These are phyloP conservation scores for Trichophyton mentagrophytes DNA, from an alignment of 2,329 filamentous ascomycete genomes.

Conservation along the genomic window DNA sequence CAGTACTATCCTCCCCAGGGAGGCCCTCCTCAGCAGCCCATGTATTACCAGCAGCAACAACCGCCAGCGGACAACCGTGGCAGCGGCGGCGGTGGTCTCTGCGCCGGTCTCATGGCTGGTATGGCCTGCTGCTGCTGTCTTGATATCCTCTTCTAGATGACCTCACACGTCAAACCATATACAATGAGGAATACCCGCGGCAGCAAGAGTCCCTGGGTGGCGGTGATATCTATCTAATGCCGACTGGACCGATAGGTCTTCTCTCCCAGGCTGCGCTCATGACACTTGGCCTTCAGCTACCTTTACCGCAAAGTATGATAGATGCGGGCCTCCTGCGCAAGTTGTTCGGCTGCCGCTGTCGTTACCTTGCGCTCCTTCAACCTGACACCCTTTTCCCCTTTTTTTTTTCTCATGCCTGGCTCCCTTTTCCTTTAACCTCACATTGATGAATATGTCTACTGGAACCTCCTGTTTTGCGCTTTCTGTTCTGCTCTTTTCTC, in stretches of 20 bases:
- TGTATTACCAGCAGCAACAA: slow-evolving; percentile 29
- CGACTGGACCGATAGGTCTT: background rate
- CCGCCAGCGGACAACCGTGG: slow-evolving; percentile 23
- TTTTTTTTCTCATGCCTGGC: background rate
- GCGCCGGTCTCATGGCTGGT: slow-evolving; percentile 36
- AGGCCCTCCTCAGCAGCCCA: slow-evolving; percentile 19
- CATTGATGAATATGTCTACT: background rate
- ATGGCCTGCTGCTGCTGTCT: slow-evolving; percentile 40
- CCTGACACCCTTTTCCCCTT: background rate
- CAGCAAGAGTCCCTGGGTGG: background rate
- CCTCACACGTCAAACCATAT: background rate
- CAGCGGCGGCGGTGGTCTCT: slow-evolving; percentile 30
- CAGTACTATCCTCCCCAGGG: slow-evolving; percentile 22
- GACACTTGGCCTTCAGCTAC: background rate
- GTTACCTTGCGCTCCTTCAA: background rate
- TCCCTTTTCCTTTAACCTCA: background rate
- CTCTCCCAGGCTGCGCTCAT: background rate
- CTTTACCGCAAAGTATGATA: background rate
- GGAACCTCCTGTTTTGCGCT: background rate
- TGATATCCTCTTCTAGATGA: slow-evolving; percentile 32
- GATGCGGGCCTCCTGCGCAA: background rate
- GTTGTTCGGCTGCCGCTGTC: background rate
- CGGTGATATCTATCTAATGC: too few relatives aligned
- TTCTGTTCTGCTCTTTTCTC: background rate
- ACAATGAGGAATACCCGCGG: background rate